Evolutionary conservation across 441 rosid species (phyloP).

Genomic region (Metrosideros polymorpha): DNA sequence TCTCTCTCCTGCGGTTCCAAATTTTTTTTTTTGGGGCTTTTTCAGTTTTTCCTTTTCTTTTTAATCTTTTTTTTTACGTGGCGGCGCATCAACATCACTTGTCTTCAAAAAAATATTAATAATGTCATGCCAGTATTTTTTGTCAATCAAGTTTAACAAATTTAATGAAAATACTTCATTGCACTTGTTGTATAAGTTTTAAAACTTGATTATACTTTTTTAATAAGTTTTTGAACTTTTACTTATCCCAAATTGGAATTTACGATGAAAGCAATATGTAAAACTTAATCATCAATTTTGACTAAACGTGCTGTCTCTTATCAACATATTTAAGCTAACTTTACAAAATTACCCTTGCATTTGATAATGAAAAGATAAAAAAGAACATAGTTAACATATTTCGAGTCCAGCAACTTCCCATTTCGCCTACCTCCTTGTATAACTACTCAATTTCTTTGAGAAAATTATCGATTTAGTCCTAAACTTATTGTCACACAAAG

Average conservation of each 20-base stretch:
- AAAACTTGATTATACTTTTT: accelerated
- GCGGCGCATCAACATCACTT: accelerated
- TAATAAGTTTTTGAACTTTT: neutral
- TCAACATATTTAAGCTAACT: neutral
- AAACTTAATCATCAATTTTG: neutral
- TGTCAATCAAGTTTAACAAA: accelerated
- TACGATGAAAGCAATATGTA: neutral
- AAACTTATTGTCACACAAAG: neutral
- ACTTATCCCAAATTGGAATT: neutral
- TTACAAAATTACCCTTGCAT: neutral
- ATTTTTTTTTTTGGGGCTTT: neutral
- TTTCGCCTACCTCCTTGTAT: neutral
- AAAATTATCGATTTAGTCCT: too few species aligned
- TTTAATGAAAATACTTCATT: accelerated
- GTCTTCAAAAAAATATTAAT: neutral
- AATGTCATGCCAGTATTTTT: accelerated
- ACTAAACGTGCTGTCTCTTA: neutral
- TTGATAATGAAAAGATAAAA: neutral
- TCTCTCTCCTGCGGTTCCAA: neutral
- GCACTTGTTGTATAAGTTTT: accelerated
- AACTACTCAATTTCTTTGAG: neutral
- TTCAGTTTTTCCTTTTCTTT: neutral
- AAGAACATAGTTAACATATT: neutral
- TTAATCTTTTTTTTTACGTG: neutral
- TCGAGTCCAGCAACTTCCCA: neutral